Percentiles rank a stretch among this genome's conserved stretches.
phyloP scores from a whole-genome alignment of 805 yeast genomes.

The Candida boleticola region DNA sequence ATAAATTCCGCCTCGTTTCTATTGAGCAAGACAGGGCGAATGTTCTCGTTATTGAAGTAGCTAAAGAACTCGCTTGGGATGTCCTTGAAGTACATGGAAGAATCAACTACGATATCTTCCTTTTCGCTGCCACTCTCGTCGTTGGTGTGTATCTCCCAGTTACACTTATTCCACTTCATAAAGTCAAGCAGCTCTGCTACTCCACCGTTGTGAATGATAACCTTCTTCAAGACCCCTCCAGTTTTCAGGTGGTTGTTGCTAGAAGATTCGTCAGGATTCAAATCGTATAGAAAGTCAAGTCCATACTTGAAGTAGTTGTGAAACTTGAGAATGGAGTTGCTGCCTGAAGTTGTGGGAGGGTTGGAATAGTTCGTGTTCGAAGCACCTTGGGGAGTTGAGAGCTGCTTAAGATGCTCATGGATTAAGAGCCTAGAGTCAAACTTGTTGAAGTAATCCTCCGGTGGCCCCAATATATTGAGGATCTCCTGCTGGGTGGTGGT shows the following conservation, averaged over 20 bases:
- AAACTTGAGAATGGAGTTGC: conserved; percentile 30
- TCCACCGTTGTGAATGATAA: conserved; percentile 52
- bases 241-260: conserved; percentile 13
- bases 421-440: conserved; percentile 43
- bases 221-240: conserved; percentile 39
- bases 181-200: conserved; percentile 51
- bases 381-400: conserved; percentile 10
- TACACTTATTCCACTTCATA: conserved; percentile 52
- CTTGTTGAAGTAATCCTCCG: conserved; percentile 50
- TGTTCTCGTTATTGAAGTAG: conserved; percentile 8
- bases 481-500: conserved; percentile 49
- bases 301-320: conserved; percentile 60
- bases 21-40: conserved; percentile 36
- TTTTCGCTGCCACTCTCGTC: conserved; percentile 6
- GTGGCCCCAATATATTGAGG: conserved; percentile 50
- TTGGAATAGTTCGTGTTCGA: no score
- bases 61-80: conserved; percentile 23
- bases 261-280: conserved; percentile 20
- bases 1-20: conserved; percentile 39
- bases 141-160: conserved; percentile 35
- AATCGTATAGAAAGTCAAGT: conserved; percentile 51
- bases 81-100: conserved; percentile 31
- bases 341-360: conserved; percentile 7
- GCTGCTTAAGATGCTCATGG: conserved; percentile 28
- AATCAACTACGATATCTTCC: conserved; percentile 14